Base-by-base conservation (phyloP, 768 basidiomycete genomes). In the Bullera alba region DNA sequence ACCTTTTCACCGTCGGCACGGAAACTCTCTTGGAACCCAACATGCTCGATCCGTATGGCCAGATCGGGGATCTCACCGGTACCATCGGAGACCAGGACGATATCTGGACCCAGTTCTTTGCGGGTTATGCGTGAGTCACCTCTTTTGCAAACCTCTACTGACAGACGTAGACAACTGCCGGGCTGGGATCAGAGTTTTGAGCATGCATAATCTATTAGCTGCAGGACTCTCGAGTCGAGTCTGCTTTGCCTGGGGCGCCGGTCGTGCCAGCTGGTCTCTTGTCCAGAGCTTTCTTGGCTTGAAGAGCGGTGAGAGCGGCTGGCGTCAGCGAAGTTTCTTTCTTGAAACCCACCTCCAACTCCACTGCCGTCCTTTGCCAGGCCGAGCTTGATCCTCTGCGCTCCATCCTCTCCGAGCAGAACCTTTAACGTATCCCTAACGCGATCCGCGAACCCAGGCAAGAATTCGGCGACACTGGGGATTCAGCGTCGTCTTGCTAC, bases 331-430 rank as follows among this genome's bases (percentile, higher is more conserved):
- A 19, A 17, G 15, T 22, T 12, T 6, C 2, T 12, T 23, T 21
- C 16, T 14, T 41, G 27, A 17, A 35, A 72, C 85, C 75, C 72
- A 95, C 92, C 93, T 67, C 95, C 95, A 35, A 91, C 90, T 30
- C 93, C 95, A 64, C 88, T 92, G 12, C 95, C 95, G 61, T 99
- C 95, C 73, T 95, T 97, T 3, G 95, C 95, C 69, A 97, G 70
- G 30, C 89, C 93, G 61, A 97, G 86, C 42, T 84, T 79, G 0
- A 95, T 82, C 26, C 81, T 76, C 63, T 81, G 77, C 76, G 92
- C 89, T 5, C 86, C 82, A 27, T 86, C 82, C 34, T 80, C 76
- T 2, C 93, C 93, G 2, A 97, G 81, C 19, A 97, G 66, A 2
- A 74, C 67, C n/a, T 80, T 76, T 44, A 99, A 71, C 0, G 91